Base-by-base conservation (phyloP, 495 filamentous ascomycete species). In the Glonium stellatum region DNA sequence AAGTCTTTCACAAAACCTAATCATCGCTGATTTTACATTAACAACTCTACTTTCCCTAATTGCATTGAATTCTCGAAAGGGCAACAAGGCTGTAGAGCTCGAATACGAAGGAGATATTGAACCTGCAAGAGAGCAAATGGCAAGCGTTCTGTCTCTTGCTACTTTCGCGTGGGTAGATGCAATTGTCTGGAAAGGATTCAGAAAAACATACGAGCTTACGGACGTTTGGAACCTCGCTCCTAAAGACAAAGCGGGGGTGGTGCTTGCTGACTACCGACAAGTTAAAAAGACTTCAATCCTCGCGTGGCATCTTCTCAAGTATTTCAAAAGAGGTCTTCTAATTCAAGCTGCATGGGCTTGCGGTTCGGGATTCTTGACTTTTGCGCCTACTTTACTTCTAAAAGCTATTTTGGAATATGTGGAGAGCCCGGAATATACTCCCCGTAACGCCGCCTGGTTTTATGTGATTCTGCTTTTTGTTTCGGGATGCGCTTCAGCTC, bases 391-490 rank as follows among this genome's bases (percentile, higher is more conserved):
- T 2, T 78, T 99, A 19, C 80, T 99, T 9, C 82, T 99, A 21
- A 88, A 89, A 67, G 86, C 86, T 5, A 97, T 99, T 63, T 77
- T 99, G 22, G 84, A 96, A 69, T 97, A 96, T 67, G 86, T 97
- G 15, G 89, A 99, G 72, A 77, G 88, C 61, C 92, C 95, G 0
- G 78, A 80, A 5, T 79, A 79, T 9, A 87, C 87, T 0, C 92
- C 95, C 0, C 77, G 81, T 35, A 96, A 93, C 71, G 92, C 95
- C 12, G 88, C 95, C 6, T 99, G 95, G 95, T 82, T 99, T 39
- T 96, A 91, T 69, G 92, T 97, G 25, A 89, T 92, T 44, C 78
- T 97, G 5, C 82, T 99, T 8, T 90, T 95, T 36, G 79, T 88
- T 50, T 87, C 89, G 5, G 87, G 89, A 54, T 78, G 86, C 47